Evolutionary conservation across 108 stramenopile species (phyloP).

Genomic region (Cyclostephanos tholiformis): DNA sequence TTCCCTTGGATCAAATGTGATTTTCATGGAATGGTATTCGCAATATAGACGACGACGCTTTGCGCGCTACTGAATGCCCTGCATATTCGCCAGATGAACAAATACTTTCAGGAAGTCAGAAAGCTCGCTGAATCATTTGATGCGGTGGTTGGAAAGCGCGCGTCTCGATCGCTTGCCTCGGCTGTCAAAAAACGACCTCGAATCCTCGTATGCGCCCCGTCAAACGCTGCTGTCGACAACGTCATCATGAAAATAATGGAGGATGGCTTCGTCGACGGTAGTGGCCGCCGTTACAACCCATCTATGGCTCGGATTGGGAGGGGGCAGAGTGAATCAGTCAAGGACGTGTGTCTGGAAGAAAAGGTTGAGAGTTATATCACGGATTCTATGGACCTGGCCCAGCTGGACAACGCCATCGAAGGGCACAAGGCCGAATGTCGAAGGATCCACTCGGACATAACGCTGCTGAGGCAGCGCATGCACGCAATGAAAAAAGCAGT

Average conservation of each 20-base stretch:
- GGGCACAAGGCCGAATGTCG: constrained; percentile 72
- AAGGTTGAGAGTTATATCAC: constrained; percentile 72
- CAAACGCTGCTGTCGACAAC: constrained; percentile 98
- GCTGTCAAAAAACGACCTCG: constrained; percentile 76
- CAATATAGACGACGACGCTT: constrained; percentile 90
- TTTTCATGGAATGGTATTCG: background rate
- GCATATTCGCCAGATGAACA: constrained; percentile 90
- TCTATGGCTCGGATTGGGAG: constrained; percentile 90
- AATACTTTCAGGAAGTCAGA: constrained; percentile 80
- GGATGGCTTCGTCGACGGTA: constrained; percentile 93
- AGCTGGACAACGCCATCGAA: constrained; percentile 66
- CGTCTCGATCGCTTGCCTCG: constrained; percentile 29
- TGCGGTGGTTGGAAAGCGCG: constrained; percentile 51
- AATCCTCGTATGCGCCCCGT: constrained; percentile 94
- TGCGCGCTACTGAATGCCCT: constrained; percentile 92
- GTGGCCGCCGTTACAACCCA: constrained; percentile 89
- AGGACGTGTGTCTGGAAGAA: constrained; percentile 73
- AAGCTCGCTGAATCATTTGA: constrained; percentile 68
- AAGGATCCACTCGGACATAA: constrained; percentile 63
- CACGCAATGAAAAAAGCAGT: constrained; percentile 70
- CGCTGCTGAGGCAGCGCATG: constrained; percentile 60
- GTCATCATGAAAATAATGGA: constrained; percentile 92
- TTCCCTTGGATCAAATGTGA: background rate
- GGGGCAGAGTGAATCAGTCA: constrained; percentile 68
- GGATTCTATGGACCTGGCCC: constrained; percentile 57